Conservation (phyloP, 306 rosid genomes). For the Fragaria vesca region DNA sequence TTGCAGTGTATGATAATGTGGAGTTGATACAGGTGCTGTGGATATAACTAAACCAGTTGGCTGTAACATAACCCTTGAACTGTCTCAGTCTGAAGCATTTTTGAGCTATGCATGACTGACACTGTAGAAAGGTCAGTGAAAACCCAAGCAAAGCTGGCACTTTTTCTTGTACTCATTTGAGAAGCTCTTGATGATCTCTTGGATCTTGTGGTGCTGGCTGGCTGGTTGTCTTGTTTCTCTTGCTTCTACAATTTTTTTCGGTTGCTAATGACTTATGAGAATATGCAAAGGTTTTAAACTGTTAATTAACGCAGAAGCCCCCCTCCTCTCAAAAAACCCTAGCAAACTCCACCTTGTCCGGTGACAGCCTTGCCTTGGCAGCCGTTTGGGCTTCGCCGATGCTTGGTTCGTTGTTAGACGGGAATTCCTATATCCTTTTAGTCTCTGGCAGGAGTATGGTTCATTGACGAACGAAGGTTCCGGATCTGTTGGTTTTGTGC, state of each 20-base stretch:
- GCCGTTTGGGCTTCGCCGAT: too few species aligned
- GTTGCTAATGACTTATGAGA: background rate
- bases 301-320: too few species aligned
- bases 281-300: too few species aligned
- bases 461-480: too few species aligned
- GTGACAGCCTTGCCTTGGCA: too few species aligned
- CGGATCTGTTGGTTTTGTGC: too few species aligned
- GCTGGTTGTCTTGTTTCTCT: background rate
- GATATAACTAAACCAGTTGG: background rate
- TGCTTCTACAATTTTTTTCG: background rate
- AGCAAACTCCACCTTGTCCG: too few species aligned
- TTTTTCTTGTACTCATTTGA: background rate
- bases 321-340: too few species aligned
- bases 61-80: background rate
- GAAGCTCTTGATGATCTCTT: background rate
- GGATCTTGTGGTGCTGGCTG: conserved; percentile 8
- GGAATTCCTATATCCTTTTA: too few species aligned
- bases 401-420: too few species aligned
- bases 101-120: background rate
- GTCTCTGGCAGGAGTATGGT: too few species aligned
- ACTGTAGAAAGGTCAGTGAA: background rate
- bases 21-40: conserved; percentile 13
- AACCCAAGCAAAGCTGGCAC: conserved; percentile 13
- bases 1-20: conserved; percentile 22
- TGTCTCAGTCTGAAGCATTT: conserved; percentile 14